phyloP scores from a whole-genome alignment of 2,329 filamentous ascomycete genomes.

The Aspergillus ochraceoroseus region DNA sequence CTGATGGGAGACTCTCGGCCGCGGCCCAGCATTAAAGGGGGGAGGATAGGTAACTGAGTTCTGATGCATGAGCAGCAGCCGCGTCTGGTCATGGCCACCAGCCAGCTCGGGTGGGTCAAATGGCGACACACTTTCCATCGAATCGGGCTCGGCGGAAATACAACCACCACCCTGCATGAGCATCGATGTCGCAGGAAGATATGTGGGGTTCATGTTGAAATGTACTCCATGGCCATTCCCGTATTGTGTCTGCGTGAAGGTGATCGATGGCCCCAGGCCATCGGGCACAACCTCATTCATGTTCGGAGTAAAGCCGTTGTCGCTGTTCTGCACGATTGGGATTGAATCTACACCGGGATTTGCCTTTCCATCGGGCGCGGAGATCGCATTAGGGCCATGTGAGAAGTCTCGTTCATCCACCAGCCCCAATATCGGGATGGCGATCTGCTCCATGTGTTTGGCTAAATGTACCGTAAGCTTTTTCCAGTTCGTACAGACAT shows the following conservation, averaged over 20 bases:
- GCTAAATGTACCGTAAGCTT: conserved; percentile 89
- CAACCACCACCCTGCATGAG: conserved; percentile 24
- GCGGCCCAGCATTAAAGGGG: conserved; percentile 29
- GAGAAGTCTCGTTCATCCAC: conserved; percentile 43
- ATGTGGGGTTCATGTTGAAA: conserved; percentile 15
- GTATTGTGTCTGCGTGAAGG: conserved; percentile 15
- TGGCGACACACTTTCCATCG: conserved; percentile 22
- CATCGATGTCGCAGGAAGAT: conserved; percentile 18
- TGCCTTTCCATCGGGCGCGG: conserved; percentile 12
- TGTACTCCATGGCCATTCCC: conserved; percentile 9
- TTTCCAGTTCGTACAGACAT: conserved; percentile 78
- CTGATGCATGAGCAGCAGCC: conserved; percentile 27
- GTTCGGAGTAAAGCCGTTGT: conserved; percentile 11
- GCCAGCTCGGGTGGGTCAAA: conserved; percentile 16
- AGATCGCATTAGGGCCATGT: conserved; percentile 8
- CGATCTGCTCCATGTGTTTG: conserved; percentile 90
- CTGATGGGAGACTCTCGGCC: conserved; percentile 19
- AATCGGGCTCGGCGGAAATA: conserved; percentile 29
- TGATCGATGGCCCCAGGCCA: conserved; percentile 10
- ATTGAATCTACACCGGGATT: conserved; percentile 9
- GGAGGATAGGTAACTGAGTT: conserved; percentile 34
- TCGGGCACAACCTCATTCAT: conserved; percentile 9
- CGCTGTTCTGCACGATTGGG: conserved; percentile 9
- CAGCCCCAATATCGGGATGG: conserved; percentile 66
- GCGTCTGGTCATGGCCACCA: conserved; percentile 16